Evolutionary conservation across 441 rosid species (phyloP).

Genomic region (Sinapis alba): DNA sequence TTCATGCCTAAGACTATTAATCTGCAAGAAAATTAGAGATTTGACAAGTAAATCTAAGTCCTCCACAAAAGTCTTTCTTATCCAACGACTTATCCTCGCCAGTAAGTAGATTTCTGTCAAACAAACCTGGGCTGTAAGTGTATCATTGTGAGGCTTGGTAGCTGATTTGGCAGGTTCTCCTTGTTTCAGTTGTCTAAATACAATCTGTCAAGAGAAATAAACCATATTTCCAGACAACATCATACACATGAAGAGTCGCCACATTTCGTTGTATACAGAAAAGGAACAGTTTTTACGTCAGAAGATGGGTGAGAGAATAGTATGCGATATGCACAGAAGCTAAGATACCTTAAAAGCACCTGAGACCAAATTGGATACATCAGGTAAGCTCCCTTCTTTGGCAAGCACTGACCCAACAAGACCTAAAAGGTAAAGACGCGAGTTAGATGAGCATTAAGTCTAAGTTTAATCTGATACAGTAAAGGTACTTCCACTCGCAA

Average conservation of each 20-base stretch:
- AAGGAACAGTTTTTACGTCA: too few species aligned
- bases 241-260: background rate
- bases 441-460: background rate
- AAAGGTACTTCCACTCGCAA: too few species aligned
- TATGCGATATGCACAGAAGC: too few species aligned
- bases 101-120: background rate
- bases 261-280: too few species aligned
- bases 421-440: slow-evolving; percentile 47
- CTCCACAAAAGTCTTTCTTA: background rate
- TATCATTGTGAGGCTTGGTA: slow-evolving; percentile 33
- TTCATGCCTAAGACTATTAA: slow-evolving; percentile 70
- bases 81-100: background rate
- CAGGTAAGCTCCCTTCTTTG: slow-evolving; percentile 61
- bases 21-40: slow-evolving; percentile 49
- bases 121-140: slow-evolving; percentile 39
- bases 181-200: slow-evolving; percentile 33
- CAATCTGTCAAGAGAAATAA: slow-evolving; percentile 25
- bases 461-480: too few species aligned
- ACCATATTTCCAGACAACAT: background rate
- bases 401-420: slow-evolving; percentile 82
- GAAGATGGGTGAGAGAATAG: too few species aligned
- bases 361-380: slow-evolving; percentile 58
- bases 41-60: slow-evolving; percentile 4
- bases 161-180: slow-evolving; percentile 18
- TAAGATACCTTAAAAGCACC: slow-evolving; percentile 78